Base-by-base conservation (phyloP, 768 basidiomycete species). In the Phylloporus sp. region DNA sequence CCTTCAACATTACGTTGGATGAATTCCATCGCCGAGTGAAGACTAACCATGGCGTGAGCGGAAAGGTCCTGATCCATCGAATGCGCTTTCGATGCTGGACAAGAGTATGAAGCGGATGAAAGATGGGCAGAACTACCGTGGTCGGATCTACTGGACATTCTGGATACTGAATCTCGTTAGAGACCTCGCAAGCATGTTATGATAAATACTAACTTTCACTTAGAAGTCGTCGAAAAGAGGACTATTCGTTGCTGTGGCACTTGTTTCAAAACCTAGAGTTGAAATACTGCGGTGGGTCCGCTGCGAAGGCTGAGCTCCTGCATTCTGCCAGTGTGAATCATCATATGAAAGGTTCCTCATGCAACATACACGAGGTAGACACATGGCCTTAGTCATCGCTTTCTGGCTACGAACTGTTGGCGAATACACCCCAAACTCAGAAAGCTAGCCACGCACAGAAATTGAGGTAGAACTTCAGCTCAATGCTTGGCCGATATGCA, bases 101-200 rank as follows among this genome's bases (percentile, higher is more conserved):
- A 51, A 36, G 63, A 61, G 40, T 50, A 39, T 5, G 56, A 32
- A 42, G 50, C 40, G 11, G 49, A 50, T 18, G 55, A 35, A 28
- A 53, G 45, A 39, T 41, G 53, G 28, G n/a, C 28, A 32, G 51
- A 49, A 29, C 40, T 39, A 32, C 23, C 32, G 44, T 58, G 27
- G 52, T 53, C 61, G 43, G 56, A 53, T 48, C 45, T 53, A 31
- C 47, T 50, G 34, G 49, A 53, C 64, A 66, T 58, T 48, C 59
- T 60, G 45, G 22, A 32, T 40, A 13, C 38, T 20, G 29, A 24
- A 39, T 47, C 32, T 56, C 32, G 26, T 51, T 27, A 39, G 29
- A 31, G 15, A 26, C 23, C 39, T 20, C 32, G 46, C 42, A 20
- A 46, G 27, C 10, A 36, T 35, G 34, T 7, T n/a, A 3, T n/a